These are phyloP conservation scores for Lachnellula cervina DNA, from an alignment of 2,329 filamentous ascomycete genomes.

Conservation along the genomic window DNA sequence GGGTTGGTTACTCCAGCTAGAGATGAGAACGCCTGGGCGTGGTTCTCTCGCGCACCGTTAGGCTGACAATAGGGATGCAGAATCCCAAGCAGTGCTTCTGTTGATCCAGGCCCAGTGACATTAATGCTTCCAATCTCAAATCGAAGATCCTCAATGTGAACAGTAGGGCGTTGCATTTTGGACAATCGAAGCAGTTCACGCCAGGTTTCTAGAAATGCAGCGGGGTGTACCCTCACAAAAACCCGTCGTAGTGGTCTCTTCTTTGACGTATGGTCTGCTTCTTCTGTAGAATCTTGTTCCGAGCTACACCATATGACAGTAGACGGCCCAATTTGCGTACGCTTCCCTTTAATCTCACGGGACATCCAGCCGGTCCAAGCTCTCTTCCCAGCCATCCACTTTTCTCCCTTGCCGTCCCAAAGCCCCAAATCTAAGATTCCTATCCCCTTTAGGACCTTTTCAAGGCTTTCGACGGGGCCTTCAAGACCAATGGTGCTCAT, in stretches of 20 bases:
- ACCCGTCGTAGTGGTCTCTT: slow-evolving; percentile 40
- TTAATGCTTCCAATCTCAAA: slow-evolving; percentile 71
- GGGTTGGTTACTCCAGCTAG: slow-evolving; percentile 61
- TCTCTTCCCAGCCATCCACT: slow-evolving; percentile 64
- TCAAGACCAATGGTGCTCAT: slow-evolving; percentile 79
- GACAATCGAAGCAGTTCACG: slow-evolving; percentile 52
- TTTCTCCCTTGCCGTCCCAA: slow-evolving; percentile 60
- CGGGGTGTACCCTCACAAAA: slow-evolving; percentile 76
- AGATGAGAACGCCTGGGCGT: slow-evolving; percentile 46
- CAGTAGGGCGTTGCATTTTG: slow-evolving; percentile 56
- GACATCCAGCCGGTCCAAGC: slow-evolving; percentile 54
- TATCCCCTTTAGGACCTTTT: slow-evolving; percentile 60
- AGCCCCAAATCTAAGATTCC: slow-evolving; percentile 56
- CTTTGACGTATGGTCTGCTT: slow-evolving; percentile 34
- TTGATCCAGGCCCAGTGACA: slow-evolving; percentile 68
- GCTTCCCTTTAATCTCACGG: slow-evolving; percentile 48
- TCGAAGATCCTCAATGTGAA: slow-evolving; percentile 60
- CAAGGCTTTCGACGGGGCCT: slow-evolving; percentile 59
- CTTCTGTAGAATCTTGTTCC: slow-evolving; percentile 16
- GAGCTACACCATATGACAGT: slow-evolving; percentile 67
- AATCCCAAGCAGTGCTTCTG: slow-evolving; percentile 68
- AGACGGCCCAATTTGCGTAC: slow-evolving; percentile 63
- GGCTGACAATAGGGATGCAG: slow-evolving; percentile 49
- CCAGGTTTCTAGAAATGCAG: slow-evolving; percentile 67
- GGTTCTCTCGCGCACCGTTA: slow-evolving; percentile 34